Evolutionary conservation across 345 rosid species (phyloP), one percentile per base, ranked within the genome.

Genomic region (Gossypium australe): DNA sequence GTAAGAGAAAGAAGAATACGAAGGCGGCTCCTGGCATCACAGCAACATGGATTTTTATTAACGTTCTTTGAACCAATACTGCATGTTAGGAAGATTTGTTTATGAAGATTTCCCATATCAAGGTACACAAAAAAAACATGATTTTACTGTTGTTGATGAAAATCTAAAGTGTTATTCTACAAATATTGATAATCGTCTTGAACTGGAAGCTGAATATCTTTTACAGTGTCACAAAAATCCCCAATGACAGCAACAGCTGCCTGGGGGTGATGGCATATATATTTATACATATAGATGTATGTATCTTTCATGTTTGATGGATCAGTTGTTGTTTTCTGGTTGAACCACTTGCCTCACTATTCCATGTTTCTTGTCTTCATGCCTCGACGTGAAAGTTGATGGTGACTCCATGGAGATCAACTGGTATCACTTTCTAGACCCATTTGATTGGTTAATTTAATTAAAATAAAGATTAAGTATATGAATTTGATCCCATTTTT

Each of bases 141-240:
- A 53, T 70, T 71, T 56, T 41, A 41, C 75, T 73, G 43, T 59
- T 47, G 67, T 12, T 71, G 76, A 73, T 48, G 55, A 61, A 27
- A 6, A 24, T 4, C 58, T 4, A 48, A 47, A 20, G 20, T 17
- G 27, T 73, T 73, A 73, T 45, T 73, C 47, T 4, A 11, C 58
- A 45, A 47, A 59, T 24, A 58, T 10, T 20, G 24, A 47, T 59
- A 13, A 59, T 25, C 43, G 11, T 25, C 59, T 48, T 45, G 24
- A 59, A 56, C 20, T 55, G 44, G 24, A 49, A 68, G 58, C 58
- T 68, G 72, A 68, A 49, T 70, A 16, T 51, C 9, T 41, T 25
- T 18, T 2, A 34, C 5, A 24, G 41, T 34, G 62, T 53, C 47
- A 11, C 6, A 9, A 18, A 70, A 53, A 16, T 70, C 20, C 62